These are phyloP conservation scores for Nephelium lappaceum DNA, from an alignment of 345 rosid species.

Conservation along the genomic window DNA sequence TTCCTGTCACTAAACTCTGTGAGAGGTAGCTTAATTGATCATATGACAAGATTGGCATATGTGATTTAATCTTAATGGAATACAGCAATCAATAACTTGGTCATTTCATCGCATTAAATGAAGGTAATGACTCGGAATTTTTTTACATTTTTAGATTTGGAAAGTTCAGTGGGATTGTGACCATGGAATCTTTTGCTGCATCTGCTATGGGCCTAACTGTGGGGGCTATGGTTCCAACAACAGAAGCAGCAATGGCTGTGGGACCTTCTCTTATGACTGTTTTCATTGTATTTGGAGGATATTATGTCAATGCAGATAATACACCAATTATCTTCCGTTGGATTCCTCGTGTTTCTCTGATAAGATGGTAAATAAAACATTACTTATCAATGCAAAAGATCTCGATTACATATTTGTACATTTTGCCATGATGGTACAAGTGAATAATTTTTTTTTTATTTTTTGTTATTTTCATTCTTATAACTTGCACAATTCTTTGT, in stretches of 20 bases:
- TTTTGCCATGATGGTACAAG: background rate
- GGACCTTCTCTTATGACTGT: conserved; percentile 99
- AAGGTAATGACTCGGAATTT: conserved; percentile 21
- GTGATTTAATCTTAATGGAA: background rate
- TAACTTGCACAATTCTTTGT: conserved; percentile 14
- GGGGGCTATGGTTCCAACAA: conserved; percentile 95
- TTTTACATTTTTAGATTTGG: conserved; percentile 61
- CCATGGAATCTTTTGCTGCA: conserved; percentile 93
- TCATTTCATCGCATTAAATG: background rate
- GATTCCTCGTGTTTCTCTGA: conserved; percentile 88
- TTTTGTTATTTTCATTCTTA: background rate
- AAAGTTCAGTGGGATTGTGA: conserved; percentile 89
- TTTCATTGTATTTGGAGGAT: conserved; percentile 92
- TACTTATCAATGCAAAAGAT: background rate
- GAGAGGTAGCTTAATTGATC: conserved; percentile 2
- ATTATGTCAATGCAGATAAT: conserved; percentile 83
- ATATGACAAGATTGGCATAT: conserved; percentile 6
- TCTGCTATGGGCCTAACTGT: conserved; percentile 99
- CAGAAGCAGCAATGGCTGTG: conserved; percentile 98
- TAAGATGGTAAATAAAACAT: conserved; percentile 67
- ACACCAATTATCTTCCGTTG: conserved; percentile 91
- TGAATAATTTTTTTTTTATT: conserved; percentile 1
- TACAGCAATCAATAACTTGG: conserved; percentile 2
- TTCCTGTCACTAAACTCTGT: background rate
- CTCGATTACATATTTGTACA: background rate